These are phyloP conservation scores for Solanum clarkiae DNA, from an alignment of 257 asterid genomes.

Conservation along the genomic window DNA sequence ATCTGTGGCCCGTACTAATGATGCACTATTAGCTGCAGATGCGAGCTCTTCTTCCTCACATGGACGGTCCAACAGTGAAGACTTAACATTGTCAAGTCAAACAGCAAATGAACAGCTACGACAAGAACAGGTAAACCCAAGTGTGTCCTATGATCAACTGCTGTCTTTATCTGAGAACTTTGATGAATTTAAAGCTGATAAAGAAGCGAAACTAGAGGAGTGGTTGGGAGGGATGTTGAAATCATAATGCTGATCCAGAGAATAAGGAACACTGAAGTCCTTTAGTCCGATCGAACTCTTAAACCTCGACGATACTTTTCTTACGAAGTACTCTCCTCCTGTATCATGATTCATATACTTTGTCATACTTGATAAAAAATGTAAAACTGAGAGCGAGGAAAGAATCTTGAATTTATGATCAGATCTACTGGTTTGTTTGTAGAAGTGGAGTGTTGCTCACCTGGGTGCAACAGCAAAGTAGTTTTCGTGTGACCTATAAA, in stretches of 20 bases:
- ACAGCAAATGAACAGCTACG: conserved; percentile 25
- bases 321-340: not conserved
- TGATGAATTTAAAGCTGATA: conserved; percentile 69
- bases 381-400: not conserved
- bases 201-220: conserved; percentile 67
- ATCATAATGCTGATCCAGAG: not conserved
- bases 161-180: conserved; percentile 33
- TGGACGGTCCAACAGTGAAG: conserved; percentile 22
- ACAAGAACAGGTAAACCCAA: conserved; percentile 32
- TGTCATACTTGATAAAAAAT: not conserved
- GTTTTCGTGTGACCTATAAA: not conserved
- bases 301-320: not conserved
- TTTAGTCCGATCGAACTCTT: not conserved
- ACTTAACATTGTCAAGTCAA: conserved; percentile 30
- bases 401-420: not conserved
- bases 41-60: conserved; percentile 10
- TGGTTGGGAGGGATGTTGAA: conserved; percentile 49
- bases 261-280: not conserved
- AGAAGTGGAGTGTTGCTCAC: not conserved
- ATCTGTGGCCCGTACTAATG: not conserved
- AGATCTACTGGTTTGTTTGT: not conserved
- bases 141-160: conserved; percentile 28
- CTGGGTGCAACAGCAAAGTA: not conserved
- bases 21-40: conserved; percentile 9
- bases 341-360: not conserved